These are phyloP conservation scores for Chrysopogon serrulatus DNA, from an alignment of 176 grass and related monocot genomes.

Conservation along the genomic window DNA sequence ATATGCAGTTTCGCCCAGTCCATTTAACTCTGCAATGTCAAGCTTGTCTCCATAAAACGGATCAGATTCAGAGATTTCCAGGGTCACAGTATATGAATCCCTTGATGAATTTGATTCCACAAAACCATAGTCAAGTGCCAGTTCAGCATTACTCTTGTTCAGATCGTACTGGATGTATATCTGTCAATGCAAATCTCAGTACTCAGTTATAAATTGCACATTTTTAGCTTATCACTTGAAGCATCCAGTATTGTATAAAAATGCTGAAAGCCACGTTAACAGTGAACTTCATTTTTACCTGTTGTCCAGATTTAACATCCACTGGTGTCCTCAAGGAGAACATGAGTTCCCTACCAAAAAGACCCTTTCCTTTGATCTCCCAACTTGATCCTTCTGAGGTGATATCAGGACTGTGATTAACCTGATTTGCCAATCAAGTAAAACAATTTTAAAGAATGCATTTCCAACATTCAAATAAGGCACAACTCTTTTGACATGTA, in stretches of 20 bases:
- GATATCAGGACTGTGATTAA: constrained; percentile 70
- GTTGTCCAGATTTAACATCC: constrained; percentile 65
- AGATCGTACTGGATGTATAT: constrained; percentile 85
- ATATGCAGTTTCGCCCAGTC: constrained; percentile 74
- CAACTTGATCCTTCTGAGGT: constrained; percentile 66
- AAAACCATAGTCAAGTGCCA: constrained; percentile 87
- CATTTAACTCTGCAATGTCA: constrained; percentile 86
- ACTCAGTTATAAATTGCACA: constrained; percentile 6
- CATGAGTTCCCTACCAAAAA: constrained; percentile 65
- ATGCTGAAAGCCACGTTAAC: background rate
- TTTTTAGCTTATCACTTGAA: constrained; percentile 3
- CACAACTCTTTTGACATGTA: background rate
- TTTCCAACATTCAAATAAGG: background rate
- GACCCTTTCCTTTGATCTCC: constrained; percentile 92
- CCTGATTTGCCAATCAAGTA: constrained; percentile 42
- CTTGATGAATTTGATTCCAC: constrained; percentile 62
- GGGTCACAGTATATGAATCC: constrained; percentile 74
- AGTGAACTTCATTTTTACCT: constrained; percentile 34
- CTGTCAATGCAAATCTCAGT: constrained; percentile 32
- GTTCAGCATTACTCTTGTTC: constrained; percentile 86
- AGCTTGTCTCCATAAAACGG: constrained; percentile 92
- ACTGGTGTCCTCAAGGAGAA: constrained; percentile 74
- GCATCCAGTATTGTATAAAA: background rate
- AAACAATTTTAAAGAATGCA: constrained; percentile 14
- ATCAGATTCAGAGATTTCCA: constrained; percentile 87